Base-by-base conservation (phyloP, 805 yeast species). In the Suhomyces sp. region DNA sequence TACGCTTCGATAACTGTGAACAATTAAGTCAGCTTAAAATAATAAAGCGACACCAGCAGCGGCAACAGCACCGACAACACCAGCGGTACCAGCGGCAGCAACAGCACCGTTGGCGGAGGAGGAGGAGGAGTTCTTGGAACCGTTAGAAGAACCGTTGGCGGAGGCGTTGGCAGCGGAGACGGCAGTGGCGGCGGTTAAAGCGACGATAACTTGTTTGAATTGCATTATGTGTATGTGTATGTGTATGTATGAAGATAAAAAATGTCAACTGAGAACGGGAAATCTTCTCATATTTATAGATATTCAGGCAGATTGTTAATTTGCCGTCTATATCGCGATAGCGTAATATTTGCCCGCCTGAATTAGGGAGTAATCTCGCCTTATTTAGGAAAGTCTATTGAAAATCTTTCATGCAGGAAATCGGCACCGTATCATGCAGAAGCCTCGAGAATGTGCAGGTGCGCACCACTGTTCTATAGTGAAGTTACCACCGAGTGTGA, bases 41-140 rank as follows among this genome's bases (percentile, higher is more conserved):
- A 77, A 66, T 72, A 80, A 57, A 72, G 83, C 79, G 62, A 86
- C 85, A 81, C 90, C 92, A 67, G 91, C 92, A 62, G 91, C 92
- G 63, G 87, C 88, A 70, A 86, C 89, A 65, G 88, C 91, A 82
- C 90, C 92, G 66, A 86, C 76, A 69, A 84, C 87, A 75, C 85
- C 84, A 69, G 80, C 77, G 58, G 81, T 79, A 42, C 54, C 57
- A 38, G 51, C 46, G n/a, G 76, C 77, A 65, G 81, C 85, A 64
- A 80, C 83, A 63, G 78, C 75, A 69, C 69, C 63, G 33, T 63
- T 46, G 54, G 82, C 68, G 53, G 74, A 65, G 65, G 72, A 63
- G 51, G 63, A 47, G 40, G 55, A 12, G 49, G 19, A 19, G 19
- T 19, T 19, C 19, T 62, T 53, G 52, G 87, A 73, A 56, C 67